Evolutionary conservation across 208 protist species (phyloP), one percentile per base, ranked within the genome.

Genomic region (Trypanosoma theileri): DNA sequence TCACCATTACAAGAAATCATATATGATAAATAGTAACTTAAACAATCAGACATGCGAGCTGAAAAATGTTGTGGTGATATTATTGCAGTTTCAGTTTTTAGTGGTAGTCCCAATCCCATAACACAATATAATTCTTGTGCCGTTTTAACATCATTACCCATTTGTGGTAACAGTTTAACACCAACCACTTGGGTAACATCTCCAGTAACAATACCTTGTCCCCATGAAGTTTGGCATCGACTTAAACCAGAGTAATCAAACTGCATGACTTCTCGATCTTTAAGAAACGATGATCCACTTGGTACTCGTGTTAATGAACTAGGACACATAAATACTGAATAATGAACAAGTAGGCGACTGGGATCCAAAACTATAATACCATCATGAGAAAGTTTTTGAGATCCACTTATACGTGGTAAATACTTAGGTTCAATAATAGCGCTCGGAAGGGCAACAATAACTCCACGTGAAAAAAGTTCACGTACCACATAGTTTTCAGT

Each of bases 351-450:
- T 64, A 75, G 21, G 11, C 44, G 50, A 12, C 46, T 63, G 19
- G 55, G 19, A 40, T 75, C 63, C 58, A 75, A 58, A 12, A 66
- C 24, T 19, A 75, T 63, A 44, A 75, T 48, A 19, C 70, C 70
- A 64, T 60, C 63, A 57, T 58, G 62, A 10, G 55, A 35, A 26
- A 53, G 13, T 44, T 40, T 16, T 19, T 56, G 21, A 42, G 70
- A 44, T n/a, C 56, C 55, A 48, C 51, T 41, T 8, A 63, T 21
- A 66, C 61, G 70, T 22, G 70, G 70, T 28, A 75, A 59, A 52
- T 75, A 75, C 21, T 75, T 75, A 8, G 62, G 70, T 60, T 75
- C 70, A 50, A 63, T 69, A 64, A 75, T 75, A 28, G 52, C 54
- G n/a, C 42, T 75, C 22, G 70, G 70, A 61, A 75, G 56, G 53